A percentile compares a stretch with the other conserved stretches of the same genome.
Evolutionary conservation across 768 basidiomycete genomes (phyloP).

Genomic region (Auricularia cornea): DNA sequence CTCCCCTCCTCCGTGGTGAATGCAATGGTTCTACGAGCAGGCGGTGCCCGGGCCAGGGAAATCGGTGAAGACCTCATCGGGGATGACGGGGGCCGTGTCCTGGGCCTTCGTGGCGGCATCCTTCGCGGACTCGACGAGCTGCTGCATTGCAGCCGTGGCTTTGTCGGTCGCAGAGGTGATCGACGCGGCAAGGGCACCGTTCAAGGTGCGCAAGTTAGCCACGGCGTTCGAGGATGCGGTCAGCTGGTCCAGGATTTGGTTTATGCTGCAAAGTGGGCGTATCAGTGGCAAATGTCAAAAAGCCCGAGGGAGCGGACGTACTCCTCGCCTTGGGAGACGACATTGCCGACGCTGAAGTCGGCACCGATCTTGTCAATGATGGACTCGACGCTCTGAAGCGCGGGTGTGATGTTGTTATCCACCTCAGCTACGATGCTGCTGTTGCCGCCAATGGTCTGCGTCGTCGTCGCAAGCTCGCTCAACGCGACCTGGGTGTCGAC

Average conservation of each 20-base stretch:
- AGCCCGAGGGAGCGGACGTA: background rate
- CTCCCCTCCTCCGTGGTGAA: background rate
- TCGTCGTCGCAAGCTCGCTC: conserved; percentile 1
- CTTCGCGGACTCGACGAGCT: background rate
- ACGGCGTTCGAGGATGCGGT: background rate
- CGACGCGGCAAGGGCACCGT: background rate
- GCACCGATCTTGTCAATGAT: conserved; percentile 7
- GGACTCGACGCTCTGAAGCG: background rate
- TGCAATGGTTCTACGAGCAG: background rate
- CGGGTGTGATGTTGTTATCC: background rate
- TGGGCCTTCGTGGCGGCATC: background rate
- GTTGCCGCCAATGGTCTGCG: background rate
- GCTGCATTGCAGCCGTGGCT: background rate
- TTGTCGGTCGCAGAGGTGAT: background rate
- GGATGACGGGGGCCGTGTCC: background rate
- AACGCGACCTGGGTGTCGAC: conserved; percentile 4
- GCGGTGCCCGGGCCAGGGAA: background rate
- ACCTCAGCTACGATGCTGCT: background rate
- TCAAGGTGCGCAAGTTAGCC: background rate
- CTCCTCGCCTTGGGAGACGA: conserved; percentile 2
- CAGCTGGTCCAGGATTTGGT: background rate
- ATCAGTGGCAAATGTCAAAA: background rate
- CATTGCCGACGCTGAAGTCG: conserved; percentile 5
- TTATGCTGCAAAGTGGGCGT: background rate
- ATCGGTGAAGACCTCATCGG: conserved; percentile 1